Percentiles rank a stretch among this genome's conserved stretches.
phyloP scores from a whole-genome alignment of 2,329 filamentous ascomycete genomes.

The Monosporascus sp. region DNA sequence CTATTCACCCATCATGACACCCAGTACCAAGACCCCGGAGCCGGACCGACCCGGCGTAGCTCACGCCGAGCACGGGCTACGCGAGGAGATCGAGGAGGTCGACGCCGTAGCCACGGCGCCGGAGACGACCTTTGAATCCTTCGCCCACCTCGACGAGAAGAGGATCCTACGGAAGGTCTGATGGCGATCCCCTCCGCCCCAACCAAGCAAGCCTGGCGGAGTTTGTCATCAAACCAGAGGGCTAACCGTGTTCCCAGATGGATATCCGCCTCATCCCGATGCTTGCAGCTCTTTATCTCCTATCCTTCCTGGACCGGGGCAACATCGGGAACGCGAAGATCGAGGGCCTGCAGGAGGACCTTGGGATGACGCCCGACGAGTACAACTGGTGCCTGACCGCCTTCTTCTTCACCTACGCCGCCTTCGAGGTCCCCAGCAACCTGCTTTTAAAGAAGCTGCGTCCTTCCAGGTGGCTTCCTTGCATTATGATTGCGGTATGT shows the following conservation, averaged over 20 bases:
- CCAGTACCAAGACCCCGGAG: constrained; percentile 12
- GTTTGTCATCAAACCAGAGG: background rate
- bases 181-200: background rate
- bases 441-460: constrained; percentile 68
- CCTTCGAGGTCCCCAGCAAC: constrained; percentile 74
- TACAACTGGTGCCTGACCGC: constrained; percentile 66
- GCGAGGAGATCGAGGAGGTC: constrained; percentile 13
- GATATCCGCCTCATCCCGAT: constrained; percentile 49
- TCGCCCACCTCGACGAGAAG: constrained; percentile 47
- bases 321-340: constrained; percentile 66
- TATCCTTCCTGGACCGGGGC: constrained; percentile 63
- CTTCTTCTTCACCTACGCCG: constrained; percentile 76
- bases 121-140: constrained; percentile 19
- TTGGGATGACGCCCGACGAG: constrained; percentile 55
- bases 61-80: constrained; percentile 6
- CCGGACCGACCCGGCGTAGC: constrained; percentile 9
- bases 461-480: constrained; percentile 68
- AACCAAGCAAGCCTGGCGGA: background rate
- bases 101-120: constrained; percentile 16
- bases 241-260: constrained; percentile 32
- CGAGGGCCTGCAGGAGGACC: constrained; percentile 45
- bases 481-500: constrained; percentile 64
- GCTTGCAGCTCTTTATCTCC: constrained; percentile 62
- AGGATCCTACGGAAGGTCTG: constrained; percentile 50
- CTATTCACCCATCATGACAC: constrained; percentile 11